phyloP scores from a whole-genome alignment of 2,329 filamentous ascomycete genomes.

The Aspergillus proliferans region DNA sequence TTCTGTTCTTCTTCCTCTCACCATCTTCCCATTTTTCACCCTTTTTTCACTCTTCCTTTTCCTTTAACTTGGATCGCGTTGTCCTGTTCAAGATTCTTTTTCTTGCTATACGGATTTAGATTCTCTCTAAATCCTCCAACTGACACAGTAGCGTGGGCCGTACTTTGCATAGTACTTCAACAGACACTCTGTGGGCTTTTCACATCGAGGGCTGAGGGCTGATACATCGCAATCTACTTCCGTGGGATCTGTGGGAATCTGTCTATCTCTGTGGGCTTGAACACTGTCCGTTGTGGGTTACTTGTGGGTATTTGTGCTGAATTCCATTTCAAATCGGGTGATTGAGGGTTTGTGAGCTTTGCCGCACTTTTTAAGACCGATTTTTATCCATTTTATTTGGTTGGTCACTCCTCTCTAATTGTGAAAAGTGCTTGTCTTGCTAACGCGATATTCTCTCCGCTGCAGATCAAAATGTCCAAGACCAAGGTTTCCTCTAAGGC shows the following conservation, averaged over 20 bases:
- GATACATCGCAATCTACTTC: conserved; percentile 34
- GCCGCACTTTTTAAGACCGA: conserved; percentile 23
- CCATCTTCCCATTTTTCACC: conserved; percentile 5
- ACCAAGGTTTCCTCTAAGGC: conserved; percentile 37
- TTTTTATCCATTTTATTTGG: neutral
- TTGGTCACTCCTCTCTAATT: neutral
- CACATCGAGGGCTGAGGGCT: conserved; percentile 40
- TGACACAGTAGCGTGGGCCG: conserved; percentile 28
- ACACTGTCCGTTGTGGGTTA: conserved; percentile 36
- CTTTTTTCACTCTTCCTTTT: conserved; percentile 6
- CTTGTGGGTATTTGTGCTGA: conserved; percentile 32
- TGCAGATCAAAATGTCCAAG: conserved; percentile 39
- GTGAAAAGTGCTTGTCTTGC: neutral
- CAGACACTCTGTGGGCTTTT: conserved; percentile 33
- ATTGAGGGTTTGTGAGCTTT: conserved; percentile 31
- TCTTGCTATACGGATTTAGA: conserved; percentile 8
- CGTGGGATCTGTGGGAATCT: conserved; percentile 37
- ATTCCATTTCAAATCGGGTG: conserved; percentile 27
- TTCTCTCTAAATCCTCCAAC: conserved; percentile 15
- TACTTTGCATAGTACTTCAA: conserved; percentile 30
- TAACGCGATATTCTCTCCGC: neutral
- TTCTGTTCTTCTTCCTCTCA: conserved; percentile 17
- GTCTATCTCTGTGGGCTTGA: conserved; percentile 41
- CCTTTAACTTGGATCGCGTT: conserved; percentile 9
- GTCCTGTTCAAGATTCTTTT: conserved; percentile 1